Conservation (phyloP, 2,329 filamentous ascomycete genomes). For the Penicillium expansum region DNA sequence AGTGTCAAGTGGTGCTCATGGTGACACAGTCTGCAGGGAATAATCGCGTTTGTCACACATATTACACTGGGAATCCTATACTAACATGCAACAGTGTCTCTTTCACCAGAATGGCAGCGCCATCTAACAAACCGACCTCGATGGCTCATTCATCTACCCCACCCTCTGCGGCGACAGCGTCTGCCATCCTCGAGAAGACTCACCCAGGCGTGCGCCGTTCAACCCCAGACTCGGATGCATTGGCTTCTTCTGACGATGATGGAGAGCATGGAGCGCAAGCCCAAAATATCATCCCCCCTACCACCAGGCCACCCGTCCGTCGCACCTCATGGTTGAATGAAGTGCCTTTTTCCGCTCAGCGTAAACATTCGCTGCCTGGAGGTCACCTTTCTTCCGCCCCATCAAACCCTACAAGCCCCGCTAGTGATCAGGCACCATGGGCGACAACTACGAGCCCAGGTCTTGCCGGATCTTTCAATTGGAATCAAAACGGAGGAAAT, state of each 20-base stretch:
- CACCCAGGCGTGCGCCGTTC: constrained; percentile 69
- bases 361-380: constrained; percentile 73
- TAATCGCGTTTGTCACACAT: background rate
- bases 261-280: constrained; percentile 62
- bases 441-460: constrained; percentile 35
- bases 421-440: constrained; percentile 59
- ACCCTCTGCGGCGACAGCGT: constrained; percentile 58
- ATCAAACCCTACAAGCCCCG: constrained; percentile 78
- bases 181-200: constrained; percentile 69
- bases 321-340: constrained; percentile 87
- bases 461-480: constrained; percentile 42
- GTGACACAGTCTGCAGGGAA: constrained; percentile 4
- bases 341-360: constrained; percentile 63
- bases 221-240: constrained; percentile 88
- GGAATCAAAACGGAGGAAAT: constrained; percentile 46
- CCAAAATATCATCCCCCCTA: constrained; percentile 47
- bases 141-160: constrained; percentile 40
- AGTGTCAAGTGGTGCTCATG: constrained; percentile 6
- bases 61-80: background rate
- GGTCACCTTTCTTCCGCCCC: constrained; percentile 73
- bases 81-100: constrained; percentile 13
- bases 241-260: constrained; percentile 94
- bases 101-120: constrained; percentile 43
- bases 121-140: constrained; percentile 27
- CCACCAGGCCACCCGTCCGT: constrained; percentile 60